Evolutionary conservation across 2,329 filamentous ascomycete genomes (phyloP).

Genomic region (Beauveria sp.): DNA sequence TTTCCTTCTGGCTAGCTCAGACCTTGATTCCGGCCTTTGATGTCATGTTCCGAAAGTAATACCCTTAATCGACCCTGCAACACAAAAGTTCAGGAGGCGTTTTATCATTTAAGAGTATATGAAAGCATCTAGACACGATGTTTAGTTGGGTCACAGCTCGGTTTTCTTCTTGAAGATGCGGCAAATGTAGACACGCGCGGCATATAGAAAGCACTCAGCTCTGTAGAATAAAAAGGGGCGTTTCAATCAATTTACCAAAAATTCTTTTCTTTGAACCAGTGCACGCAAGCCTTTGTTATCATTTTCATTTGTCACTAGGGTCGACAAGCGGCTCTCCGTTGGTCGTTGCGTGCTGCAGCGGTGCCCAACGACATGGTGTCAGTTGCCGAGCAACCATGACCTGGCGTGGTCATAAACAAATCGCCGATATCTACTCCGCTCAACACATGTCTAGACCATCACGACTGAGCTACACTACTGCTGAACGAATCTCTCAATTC

Average conservation of each 20-base stretch:
- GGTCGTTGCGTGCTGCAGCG: not conserved
- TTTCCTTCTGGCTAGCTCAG: conserved; percentile 99
- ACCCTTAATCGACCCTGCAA: conserved; percentile 5
- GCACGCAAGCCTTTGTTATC: not conserved
- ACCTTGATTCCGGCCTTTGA: conserved; percentile 93
- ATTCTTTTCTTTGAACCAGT: not conserved
- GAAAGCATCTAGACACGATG: conserved; percentile 3
- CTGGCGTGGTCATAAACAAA: conserved; percentile 10
- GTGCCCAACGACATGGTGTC: not conserved
- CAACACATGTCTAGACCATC: not conserved
- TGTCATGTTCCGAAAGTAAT: conserved; percentile 32
- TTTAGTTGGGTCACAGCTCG: not conserved
- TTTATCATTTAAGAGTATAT: conserved; percentile 1
- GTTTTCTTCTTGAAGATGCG: conserved; percentile 6
- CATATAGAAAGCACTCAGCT: conserved; percentile 12
- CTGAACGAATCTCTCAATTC: not conserved
- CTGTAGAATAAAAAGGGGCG: conserved; percentile 10
- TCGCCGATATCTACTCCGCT: not conserved
- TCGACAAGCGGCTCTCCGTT: not conserved
- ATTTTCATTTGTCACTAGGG: not conserved
- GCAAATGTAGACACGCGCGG: conserved; percentile 3
- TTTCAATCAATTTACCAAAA: conserved; percentile 1
- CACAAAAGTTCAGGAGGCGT: not conserved
- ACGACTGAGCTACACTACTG: not conserved
- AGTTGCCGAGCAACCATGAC: conserved; percentile 9